Evolutionary conservation across 2,329 filamentous ascomycete species (phyloP), one percentile per base, ranked within the genome.

Genomic region (Tolypocladium capitatum): DNA sequence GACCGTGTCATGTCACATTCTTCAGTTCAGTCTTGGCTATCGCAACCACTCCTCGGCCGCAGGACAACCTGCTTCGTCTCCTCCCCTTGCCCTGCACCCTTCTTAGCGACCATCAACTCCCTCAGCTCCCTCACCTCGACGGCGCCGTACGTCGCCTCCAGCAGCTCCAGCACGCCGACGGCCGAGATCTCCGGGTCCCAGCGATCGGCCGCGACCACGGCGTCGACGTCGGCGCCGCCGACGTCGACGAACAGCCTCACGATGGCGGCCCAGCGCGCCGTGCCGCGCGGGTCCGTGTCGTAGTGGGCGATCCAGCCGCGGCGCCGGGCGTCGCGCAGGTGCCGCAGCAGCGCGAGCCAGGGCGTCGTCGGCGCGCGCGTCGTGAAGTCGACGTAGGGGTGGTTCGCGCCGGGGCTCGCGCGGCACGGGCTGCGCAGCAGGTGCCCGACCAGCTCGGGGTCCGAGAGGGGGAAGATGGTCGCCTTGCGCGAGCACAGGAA

Each of bases 381-480:
- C n/a, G n/a, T n/a, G n/a, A n/a, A n/a, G n/a, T n/a, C n/a, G n/a
- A n/a, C n/a, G n/a, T n/a, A n/a, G n/a, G n/a, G n/a, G n/a, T n/a
- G 24, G 34, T 58, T 53, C 0, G 52, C 27, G 1, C 55, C 52
- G 9, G 53, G 55, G 5, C 55, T n/a, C n/a, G n/a, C n/a, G 56
- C 35, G 47, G 11, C 55, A 52, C 1, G 50, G 40, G 36, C 48
- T 47, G 1, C n/a, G 30, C 7, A 64, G 50, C 5, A 65, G 55
- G 28, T 52, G 52, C 8, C 43, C 36, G 18, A 66, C 52, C 3
- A 66, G 54, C 0, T 36, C 36, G 4, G 60, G 59, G 28, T 58
- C 54, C 0, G 63, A 66, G 2, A 61, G 53, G 0, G 63, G 63
- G 45, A 58, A 65, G 31, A 66, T 62, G 5, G 62, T 63, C 41